Conservation (phyloP, 208 protist species). For the Wallacemonas sp. region DNA sequence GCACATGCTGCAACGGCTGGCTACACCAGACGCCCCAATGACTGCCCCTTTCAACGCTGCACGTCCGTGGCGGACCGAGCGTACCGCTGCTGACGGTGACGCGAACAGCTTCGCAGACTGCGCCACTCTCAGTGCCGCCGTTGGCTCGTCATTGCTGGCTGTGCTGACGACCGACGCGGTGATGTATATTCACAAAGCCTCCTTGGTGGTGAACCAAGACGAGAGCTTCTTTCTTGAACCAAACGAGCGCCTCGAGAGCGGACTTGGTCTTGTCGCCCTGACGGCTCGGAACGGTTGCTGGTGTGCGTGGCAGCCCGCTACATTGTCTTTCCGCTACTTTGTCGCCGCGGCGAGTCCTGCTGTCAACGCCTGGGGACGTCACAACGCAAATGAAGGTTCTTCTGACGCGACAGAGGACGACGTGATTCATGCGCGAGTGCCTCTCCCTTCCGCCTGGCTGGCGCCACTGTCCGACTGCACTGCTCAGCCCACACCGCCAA, state of each 20-base stretch:
- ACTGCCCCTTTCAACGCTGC: background rate
- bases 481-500: background rate
- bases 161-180: constrained; percentile 40
- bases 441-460: constrained; percentile 49
- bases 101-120: background rate
- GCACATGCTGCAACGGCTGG: constrained; percentile 15
- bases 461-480: constrained; percentile 10
- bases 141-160: constrained; percentile 31
- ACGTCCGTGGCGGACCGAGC: background rate
- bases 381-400: background rate
- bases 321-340: background rate
- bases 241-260: background rate
- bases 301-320: constrained; percentile 20
- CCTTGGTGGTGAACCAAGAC: constrained; percentile 15
- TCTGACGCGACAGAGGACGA: no score
- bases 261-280: background rate
- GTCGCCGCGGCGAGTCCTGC: background rate
- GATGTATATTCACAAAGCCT: constrained; percentile 31
- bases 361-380: constrained; percentile 18
- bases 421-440: constrained; percentile 60
- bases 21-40: background rate
- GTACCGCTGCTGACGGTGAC: background rate
- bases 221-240: constrained; percentile 9
- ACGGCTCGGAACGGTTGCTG: constrained; percentile 26
- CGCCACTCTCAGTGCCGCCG: constrained; percentile 26